Percentiles rank a stretch among this genome's conserved stretches.
These are phyloP conservation scores for Aspergillus affinis DNA, from an alignment of 495 filamentous ascomycete genomes.

Conservation along the genomic window DNA sequence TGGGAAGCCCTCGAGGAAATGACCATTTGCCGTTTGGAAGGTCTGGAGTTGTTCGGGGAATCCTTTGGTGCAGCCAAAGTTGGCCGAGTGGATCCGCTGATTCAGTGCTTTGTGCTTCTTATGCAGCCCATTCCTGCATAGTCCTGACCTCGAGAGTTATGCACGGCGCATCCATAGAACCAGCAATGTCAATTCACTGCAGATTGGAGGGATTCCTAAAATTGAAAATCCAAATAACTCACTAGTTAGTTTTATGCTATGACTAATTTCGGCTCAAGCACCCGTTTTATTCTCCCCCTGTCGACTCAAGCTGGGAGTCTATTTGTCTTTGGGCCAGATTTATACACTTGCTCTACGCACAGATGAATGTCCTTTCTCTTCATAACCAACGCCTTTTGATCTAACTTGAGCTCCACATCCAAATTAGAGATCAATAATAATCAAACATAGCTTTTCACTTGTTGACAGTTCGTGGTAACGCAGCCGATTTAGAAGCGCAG, in stretches of 20 bases:
- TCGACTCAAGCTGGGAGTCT: no score
- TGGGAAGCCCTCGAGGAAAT: background rate
- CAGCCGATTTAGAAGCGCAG: no score
- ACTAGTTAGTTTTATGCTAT: no score
- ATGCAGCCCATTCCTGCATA: background rate
- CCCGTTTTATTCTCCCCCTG: no score
- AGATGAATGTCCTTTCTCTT: background rate
- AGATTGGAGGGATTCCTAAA: background rate
- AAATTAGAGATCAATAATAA: no score
- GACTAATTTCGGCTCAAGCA: background rate
- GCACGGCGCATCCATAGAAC: background rate
- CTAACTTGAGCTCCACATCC: no score
- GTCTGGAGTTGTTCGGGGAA: background rate
- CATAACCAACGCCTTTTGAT: no score
- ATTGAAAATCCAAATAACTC: no score
- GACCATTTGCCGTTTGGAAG: background rate
- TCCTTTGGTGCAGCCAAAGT: background rate
- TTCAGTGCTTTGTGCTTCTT: background rate
- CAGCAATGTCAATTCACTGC: background rate
- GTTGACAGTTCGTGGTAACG: no score
- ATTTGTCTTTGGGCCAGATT: background rate
- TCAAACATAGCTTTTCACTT: no score
- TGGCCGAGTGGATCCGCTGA: background rate
- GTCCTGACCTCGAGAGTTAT: background rate
- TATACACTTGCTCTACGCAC: background rate